Percentiles rank a stretch among this genome's conserved stretches.
phyloP scores from a whole-genome alignment of 202 grass and related monocot species.

The Eragrostis tef region DNA sequence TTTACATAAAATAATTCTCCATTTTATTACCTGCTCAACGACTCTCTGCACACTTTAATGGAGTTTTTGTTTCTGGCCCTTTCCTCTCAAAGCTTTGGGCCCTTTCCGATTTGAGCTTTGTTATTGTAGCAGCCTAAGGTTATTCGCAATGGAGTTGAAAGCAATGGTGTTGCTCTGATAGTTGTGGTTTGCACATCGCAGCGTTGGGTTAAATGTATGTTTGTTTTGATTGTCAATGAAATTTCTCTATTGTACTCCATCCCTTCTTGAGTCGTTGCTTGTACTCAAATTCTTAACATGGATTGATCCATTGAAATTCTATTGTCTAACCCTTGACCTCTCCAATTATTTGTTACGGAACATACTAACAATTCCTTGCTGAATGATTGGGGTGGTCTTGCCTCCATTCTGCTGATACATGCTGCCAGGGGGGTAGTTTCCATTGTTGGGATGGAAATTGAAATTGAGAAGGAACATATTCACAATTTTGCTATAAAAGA shows the following conservation, averaged over 20 bases:
- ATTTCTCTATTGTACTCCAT: not conserved
- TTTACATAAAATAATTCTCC: constrained; percentile 32
- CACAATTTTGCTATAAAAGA: not conserved
- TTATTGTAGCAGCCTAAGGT: not conserved
- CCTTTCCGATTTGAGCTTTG: not conserved
- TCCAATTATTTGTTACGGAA: constrained; percentile 8
- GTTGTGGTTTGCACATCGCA: not conserved
- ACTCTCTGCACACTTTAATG: not conserved
- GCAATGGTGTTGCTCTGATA: not conserved
- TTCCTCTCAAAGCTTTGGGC: not conserved
- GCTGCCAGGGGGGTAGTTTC: too few species aligned
- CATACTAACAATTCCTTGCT: not conserved
- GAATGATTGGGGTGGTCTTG: constrained; percentile 16
- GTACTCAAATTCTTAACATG: constrained; percentile 14
- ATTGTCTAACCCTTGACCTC: not conserved
- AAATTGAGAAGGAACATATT: not conserved
- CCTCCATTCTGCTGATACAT: not conserved
- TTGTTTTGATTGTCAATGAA: constrained; percentile 3
- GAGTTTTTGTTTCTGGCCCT: not conserved
- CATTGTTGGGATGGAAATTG: too few species aligned
- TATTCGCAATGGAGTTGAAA: not conserved
- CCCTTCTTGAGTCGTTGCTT: not conserved
- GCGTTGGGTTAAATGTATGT: constrained; percentile 27
- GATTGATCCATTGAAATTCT: not conserved
- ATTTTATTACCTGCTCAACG: constrained; percentile 17